These are phyloP conservation scores for Botrytis porri DNA, from an alignment of 2,329 filamentous ascomycete species.

Conservation along the genomic window DNA sequence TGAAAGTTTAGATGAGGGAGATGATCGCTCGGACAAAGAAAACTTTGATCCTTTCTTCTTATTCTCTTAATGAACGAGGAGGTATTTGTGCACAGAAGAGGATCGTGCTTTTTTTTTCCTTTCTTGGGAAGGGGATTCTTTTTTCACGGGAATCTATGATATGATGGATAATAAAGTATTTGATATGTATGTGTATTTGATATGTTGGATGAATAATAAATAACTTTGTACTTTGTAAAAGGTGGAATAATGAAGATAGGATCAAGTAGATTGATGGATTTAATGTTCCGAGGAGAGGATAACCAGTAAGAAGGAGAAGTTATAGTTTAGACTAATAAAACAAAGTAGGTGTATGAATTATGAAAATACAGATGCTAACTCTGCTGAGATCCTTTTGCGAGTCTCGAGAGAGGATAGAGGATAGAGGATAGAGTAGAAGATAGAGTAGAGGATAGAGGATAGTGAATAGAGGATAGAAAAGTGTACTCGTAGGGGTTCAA, in stretches of 20 bases:
- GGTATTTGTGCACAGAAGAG: constrained; percentile 1
- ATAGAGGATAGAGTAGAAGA: too few relatives aligned
- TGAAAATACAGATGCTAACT: not conserved
- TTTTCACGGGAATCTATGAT: not conserved
- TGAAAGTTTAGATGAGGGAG: constrained; percentile 5
- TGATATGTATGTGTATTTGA: not conserved
- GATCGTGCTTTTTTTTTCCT: constrained; percentile 6
- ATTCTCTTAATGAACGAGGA: not conserved
- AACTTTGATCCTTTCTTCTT: constrained; percentile 12
- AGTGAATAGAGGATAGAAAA: too few relatives aligned
- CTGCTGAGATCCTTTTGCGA: not conserved
- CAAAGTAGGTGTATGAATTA: not conserved
- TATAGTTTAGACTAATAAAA: not conserved
- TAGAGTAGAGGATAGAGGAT: too few relatives aligned
- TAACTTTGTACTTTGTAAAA: too few relatives aligned
- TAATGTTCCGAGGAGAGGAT: not conserved
- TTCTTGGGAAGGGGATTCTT: not conserved
- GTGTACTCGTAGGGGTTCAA: not conserved
- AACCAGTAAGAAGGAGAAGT: not conserved
- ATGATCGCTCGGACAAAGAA: constrained; percentile 13
- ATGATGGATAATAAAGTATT: too few relatives aligned
- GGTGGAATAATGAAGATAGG: not conserved
- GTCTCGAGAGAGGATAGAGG: not conserved
- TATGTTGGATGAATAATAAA: not conserved
- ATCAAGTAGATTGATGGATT: not conserved